Base-by-base conservation (phyloP, 148 eudicot genomes). In the Persicaria tinctoria region DNA sequence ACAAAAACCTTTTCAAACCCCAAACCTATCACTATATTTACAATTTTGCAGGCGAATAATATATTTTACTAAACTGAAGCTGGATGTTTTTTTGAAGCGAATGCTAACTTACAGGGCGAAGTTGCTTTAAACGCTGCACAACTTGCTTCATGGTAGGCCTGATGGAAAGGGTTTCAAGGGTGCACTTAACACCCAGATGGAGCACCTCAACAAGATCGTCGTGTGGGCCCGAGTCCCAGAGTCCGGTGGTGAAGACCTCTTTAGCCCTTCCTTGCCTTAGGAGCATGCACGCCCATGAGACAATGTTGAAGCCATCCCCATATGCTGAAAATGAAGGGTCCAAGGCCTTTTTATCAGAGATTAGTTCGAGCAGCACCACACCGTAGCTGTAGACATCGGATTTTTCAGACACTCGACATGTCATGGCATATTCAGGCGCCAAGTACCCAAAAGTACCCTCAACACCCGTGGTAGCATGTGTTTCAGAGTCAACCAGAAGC, bases 361-460 rank as follows among this genome's bases (percentile, higher is more conserved):
- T 75, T 70, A 91, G 78, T 77, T 91, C 97, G 3, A 91, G 86
- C 53, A 89, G 55, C 41, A 91, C 88, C 32, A 91, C 97, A 6
- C 97, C 97, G 51, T 87, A 91, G 80, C 97, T 91, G 74, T 89
- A 91, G 44, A 91, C 97, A 75, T 91, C 93, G 0, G 88, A 86
- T 78, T 87, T 91, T 38, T 86, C 85, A n/a, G 93, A 85, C 2
- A 87, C 89, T 5, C 89, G 87, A 27, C 97, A 85, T 2, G 92
- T 85, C 79, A 87, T 77, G 2, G 96, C 92, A 59, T 90, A 90
- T 76, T 88, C 96, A 1, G 97, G 97, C 4, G 93, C 89, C 32
- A 91, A 73, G 68, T 91, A 91, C n/a, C 97, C 97, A 9, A 82
- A 89, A 14, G 97, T 91, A 16, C 97, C 97, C 0, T 92, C 97